Percentiles rank a stretch among this genome's conserved stretches.
phyloP scores from a whole-genome alignment of 495 filamentous ascomycete species.

The Aspergillus hancockii region DNA sequence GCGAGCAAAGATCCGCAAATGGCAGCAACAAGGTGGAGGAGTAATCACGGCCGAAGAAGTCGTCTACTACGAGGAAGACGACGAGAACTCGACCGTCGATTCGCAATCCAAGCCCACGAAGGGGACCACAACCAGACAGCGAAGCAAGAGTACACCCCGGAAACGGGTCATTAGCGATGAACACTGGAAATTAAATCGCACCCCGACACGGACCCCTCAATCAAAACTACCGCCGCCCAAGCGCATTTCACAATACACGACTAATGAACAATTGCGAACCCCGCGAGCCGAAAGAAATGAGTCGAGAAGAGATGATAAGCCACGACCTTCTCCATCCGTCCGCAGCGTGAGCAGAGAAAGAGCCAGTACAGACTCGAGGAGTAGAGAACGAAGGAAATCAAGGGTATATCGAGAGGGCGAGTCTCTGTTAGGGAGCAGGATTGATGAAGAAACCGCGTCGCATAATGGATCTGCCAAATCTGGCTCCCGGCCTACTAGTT shows the following conservation, averaged over 20 bases:
- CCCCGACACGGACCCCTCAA: constrained; percentile 48
- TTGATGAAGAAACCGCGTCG: constrained; percentile 18
- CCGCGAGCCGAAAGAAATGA: constrained; percentile 23
- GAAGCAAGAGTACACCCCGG: constrained; percentile 60
- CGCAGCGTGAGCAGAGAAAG: constrained; percentile 18
- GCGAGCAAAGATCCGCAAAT: constrained; percentile 68
- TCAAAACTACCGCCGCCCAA: constrained; percentile 52
- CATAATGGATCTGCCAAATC: constrained; percentile 17
- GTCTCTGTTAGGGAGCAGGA: constrained; percentile 18
- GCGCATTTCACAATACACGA: constrained; percentile 45
- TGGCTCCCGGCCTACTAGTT: constrained; percentile 17
- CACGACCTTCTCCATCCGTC: constrained; percentile 15
- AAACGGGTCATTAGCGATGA: constrained; percentile 81
- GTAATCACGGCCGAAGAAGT: constrained; percentile 50
- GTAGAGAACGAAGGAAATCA: constrained; percentile 23
- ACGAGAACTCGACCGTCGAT: constrained; percentile 31
- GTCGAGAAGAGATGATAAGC: constrained; percentile 23
- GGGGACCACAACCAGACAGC: constrained; percentile 24
- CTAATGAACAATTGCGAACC: constrained; percentile 34
- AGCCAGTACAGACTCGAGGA: constrained; percentile 14
- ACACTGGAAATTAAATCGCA: constrained; percentile 65
- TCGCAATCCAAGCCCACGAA: constrained; percentile 30
- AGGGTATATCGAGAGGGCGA: constrained; percentile 23
- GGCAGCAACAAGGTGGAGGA: constrained; percentile 70
- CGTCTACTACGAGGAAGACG: constrained; percentile 39